A percentile compares a stretch with the other conserved stretches of the same genome.
Evolutionary conservation across 2,329 filamentous ascomycete species (phyloP).

Genomic region (Penicillium sp.): DNA sequence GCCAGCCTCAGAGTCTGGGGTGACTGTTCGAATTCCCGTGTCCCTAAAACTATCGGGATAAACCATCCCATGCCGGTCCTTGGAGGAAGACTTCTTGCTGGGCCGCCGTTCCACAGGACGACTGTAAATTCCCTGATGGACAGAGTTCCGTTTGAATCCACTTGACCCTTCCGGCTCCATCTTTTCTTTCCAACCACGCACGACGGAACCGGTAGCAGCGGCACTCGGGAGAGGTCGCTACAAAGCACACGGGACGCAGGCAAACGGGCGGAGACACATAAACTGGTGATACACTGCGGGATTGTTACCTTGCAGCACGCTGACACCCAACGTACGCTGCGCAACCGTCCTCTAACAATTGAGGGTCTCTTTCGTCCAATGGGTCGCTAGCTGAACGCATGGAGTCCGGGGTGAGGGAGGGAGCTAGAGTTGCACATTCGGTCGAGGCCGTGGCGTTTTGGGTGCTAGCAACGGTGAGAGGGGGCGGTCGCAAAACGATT

Average conservation of each 20-base stretch:
- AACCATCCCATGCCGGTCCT: conserved; percentile 40
- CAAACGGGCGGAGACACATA: no score
- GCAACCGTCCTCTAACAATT: conserved; percentile 28
- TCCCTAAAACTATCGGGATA: conserved; percentile 41
- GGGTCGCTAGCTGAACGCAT: conserved; percentile 33
- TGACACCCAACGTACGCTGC: conserved; percentile 20
- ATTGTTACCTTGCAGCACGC: no score
- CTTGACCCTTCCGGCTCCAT: conserved; percentile 38
- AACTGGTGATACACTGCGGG: no score
- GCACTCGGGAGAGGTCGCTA: no score
- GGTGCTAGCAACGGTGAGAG: conserved; percentile 15
- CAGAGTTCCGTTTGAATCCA: conserved; percentile 34
- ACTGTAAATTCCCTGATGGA: conserved; percentile 32
- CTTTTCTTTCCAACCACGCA: no score
- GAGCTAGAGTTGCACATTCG: conserved; percentile 31
- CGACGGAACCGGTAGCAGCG: no score
- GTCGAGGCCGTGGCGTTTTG: no score
- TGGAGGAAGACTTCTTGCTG: conserved; percentile 43
- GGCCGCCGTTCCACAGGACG: conserved; percentile 38
- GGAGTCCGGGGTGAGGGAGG: conserved; percentile 27
- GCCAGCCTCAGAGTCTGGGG: conserved; percentile 39
- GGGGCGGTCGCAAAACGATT: no score
- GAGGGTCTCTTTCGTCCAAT: conserved; percentile 26
- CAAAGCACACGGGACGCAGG: no score
- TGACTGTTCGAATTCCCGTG: conserved; percentile 40